phyloP scores from a whole-genome alignment of 495 filamentous ascomycete species.

The Tuber brumale region DNA sequence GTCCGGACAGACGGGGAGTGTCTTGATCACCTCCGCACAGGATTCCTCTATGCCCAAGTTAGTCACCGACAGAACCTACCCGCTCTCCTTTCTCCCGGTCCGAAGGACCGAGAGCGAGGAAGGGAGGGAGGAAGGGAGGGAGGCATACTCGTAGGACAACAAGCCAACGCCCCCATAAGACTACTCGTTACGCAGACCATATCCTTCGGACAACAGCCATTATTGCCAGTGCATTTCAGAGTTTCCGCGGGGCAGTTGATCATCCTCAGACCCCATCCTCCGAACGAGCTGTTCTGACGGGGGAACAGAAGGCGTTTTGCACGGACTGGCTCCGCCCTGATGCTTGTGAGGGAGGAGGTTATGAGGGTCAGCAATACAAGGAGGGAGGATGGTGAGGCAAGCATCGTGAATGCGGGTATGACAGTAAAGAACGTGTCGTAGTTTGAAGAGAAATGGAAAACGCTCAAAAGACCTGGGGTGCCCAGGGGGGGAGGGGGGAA shows the following conservation, averaged over 20 bases:
- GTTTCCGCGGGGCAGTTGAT: not conserved
- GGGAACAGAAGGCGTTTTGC: not conserved
- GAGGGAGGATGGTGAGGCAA: not conserved
- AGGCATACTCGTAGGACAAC: not conserved
- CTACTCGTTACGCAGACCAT: not conserved
- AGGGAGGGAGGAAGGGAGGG: not conserved
- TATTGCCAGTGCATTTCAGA: not conserved
- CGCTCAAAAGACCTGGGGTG: not conserved
- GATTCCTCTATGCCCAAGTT: not conserved
- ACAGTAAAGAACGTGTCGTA: not conserved
- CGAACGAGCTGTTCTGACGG: not conserved
- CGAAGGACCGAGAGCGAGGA: not conserved
- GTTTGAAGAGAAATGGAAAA: not conserved
- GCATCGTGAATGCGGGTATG: not conserved
- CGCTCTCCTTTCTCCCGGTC: not conserved
- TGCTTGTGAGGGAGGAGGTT: not conserved
- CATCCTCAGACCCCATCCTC: not conserved
- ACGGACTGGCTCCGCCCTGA: not conserved
- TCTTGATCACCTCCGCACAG: not conserved
- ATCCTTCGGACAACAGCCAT: not conserved
- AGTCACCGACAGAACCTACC: not conserved
- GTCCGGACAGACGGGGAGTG: slow-evolving; percentile 18
- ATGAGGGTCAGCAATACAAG: not conserved
- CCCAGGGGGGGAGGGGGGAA: too few relatives aligned
- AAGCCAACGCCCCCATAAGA: not conserved